Percentiles rank a stretch among this genome's conserved stretches.
Evolutionary conservation across 371 early-diverging fungal species (phyloP).

Genomic region (Actinomucor elegans): DNA sequence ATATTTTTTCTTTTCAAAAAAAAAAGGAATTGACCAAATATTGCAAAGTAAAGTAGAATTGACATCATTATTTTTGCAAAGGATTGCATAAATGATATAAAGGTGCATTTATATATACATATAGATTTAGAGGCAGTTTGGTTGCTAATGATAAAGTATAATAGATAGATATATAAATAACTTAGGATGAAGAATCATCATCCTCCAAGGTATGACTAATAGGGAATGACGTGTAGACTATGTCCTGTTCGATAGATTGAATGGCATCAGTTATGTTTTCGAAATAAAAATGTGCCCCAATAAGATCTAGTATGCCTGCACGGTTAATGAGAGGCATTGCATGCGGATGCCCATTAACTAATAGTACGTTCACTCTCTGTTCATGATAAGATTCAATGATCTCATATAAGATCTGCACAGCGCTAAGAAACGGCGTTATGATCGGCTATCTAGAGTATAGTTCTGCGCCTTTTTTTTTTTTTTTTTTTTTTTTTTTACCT

Average conservation of each 20-base stretch:
- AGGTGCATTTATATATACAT: too few relatives aligned
- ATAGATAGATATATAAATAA: too few relatives aligned
- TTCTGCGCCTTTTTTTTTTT: too few relatives aligned
- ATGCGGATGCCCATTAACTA: slow-evolving; percentile 73
- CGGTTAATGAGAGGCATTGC: slow-evolving; percentile 63
- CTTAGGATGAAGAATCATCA: not conserved
- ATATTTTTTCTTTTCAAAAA: too few relatives aligned
- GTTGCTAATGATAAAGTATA: too few relatives aligned
- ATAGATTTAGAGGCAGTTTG: too few relatives aligned
- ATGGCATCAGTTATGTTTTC: slow-evolving; percentile 30
- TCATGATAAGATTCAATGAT: slow-evolving; percentile 76
- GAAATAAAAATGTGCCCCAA: slow-evolving; percentile 60
- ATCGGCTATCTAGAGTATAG: not conserved
- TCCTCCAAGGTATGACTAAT: slow-evolving; percentile 1
- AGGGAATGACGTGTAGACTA: slow-evolving; percentile 14
- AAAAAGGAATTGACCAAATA: too few relatives aligned
- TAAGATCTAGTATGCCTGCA: slow-evolving; percentile 58
- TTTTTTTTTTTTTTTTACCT: slow-evolving; percentile 42
- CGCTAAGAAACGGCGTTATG: slow-evolving; percentile 41
- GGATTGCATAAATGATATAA: too few relatives aligned
- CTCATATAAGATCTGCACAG: slow-evolving; percentile 78
- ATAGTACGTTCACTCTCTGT: slow-evolving; percentile 70
- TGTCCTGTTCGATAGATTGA: slow-evolving; percentile 33
- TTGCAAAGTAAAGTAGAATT: too few relatives aligned
- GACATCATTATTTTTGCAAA: too few relatives aligned